phyloP scores from a whole-genome alignment of 495 filamentous ascomycete genomes.

The Penicillium salamii region DNA sequence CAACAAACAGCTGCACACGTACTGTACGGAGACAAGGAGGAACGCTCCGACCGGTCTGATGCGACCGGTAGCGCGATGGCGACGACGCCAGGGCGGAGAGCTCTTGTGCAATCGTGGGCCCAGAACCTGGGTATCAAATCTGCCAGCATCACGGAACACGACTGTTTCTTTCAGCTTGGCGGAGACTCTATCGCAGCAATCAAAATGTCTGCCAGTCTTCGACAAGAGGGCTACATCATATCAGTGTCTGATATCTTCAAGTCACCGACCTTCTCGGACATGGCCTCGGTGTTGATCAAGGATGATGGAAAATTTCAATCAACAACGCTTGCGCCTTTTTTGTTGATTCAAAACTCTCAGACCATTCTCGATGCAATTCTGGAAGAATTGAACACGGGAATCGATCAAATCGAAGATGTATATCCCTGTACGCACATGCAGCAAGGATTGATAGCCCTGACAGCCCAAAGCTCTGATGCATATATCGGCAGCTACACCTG shows the following conservation, averaged over 20 bases:
- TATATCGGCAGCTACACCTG: neutral
- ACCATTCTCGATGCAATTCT: neutral
- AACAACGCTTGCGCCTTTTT: neutral
- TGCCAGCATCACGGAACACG: neutral
- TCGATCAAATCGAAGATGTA: neutral
- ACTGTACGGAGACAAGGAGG: neutral
- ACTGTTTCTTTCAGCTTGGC: neutral
- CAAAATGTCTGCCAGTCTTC: neutral
- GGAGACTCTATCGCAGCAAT: neutral
- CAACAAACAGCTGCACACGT: neutral
- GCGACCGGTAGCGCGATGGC: neutral
- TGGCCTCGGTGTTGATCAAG: neutral
- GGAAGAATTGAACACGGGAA: neutral
- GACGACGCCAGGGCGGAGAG: neutral
- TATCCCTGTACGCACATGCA: neutral
- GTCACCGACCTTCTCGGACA: neutral
- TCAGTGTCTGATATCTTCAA: neutral
- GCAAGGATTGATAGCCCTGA: neutral
- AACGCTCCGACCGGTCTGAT: neutral
- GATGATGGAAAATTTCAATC: neutral
- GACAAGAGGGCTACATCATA: neutral
- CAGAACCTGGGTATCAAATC: neutral
- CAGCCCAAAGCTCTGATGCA: neutral
- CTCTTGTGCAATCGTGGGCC: neutral
- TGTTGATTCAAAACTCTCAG: neutral